Conservation (phyloP, 352 stramenopile genomes). For the Elongisporangium prolatum region DNA sequence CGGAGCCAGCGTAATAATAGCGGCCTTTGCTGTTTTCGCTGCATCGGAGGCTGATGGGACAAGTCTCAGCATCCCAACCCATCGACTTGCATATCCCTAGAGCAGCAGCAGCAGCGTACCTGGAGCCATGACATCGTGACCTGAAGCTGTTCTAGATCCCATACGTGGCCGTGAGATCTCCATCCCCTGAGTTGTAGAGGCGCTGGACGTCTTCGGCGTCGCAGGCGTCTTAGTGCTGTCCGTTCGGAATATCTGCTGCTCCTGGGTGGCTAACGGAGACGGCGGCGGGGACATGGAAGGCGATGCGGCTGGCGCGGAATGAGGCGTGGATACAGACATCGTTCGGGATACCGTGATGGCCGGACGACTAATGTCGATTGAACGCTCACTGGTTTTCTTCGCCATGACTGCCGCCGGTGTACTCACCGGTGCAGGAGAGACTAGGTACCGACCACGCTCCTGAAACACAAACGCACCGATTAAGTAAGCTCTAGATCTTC, state of each 20-base stretch:
- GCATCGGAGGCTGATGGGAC: constrained; percentile 16
- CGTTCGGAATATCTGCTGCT: constrained; percentile 50
- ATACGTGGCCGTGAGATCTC: constrained; percentile 78
- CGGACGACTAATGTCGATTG: constrained; percentile 5
- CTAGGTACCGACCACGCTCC: constrained; percentile 73
- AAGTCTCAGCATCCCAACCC: background rate
- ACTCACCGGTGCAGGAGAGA: constrained; percentile 66
- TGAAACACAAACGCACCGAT: constrained; percentile 4
- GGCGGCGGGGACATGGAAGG: background rate
- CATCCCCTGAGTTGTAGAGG: constrained; percentile 40
- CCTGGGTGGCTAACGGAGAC: constrained; percentile 5
- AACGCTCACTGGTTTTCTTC: constrained; percentile 15
- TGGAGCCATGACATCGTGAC: constrained; percentile 22
- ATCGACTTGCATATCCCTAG: background rate
- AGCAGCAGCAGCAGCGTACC: constrained; percentile 3
- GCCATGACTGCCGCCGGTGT: constrained; percentile 20
- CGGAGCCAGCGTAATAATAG: constrained; percentile 35
- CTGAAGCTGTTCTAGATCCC: constrained; percentile 47
- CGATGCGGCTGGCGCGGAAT: background rate
- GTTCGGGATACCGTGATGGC: background rate
- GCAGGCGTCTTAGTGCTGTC: constrained; percentile 48
- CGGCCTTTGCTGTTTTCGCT: constrained; percentile 34
- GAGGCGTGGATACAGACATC: background rate
- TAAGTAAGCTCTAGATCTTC: background rate
- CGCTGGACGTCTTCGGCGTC: constrained; percentile 29